A percentile compares a stretch with the other conserved stretches of the same genome.
Conservation (phyloP, 2,329 filamentous ascomycete species). For the Phialophora verrucosa region DNA sequence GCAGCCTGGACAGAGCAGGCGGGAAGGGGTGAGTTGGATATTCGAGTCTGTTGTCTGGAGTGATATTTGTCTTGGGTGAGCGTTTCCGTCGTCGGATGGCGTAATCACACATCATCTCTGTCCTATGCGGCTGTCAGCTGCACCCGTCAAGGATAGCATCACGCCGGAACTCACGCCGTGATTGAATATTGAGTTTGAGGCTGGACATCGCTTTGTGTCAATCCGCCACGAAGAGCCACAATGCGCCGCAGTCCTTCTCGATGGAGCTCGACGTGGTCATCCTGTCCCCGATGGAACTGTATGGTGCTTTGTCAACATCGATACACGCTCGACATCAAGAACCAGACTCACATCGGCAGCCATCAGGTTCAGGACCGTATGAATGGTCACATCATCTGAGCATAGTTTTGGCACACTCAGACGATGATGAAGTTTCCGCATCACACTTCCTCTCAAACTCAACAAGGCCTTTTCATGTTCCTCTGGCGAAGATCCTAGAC, state of each 20-base stretch:
- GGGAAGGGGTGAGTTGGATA: slow-evolving; percentile 28
- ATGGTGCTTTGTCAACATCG: neutral
- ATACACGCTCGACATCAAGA: neutral
- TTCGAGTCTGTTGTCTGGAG: slow-evolving; percentile 6
- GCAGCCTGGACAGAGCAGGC: slow-evolving; percentile 11
- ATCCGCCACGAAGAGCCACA: slow-evolving; percentile 17
- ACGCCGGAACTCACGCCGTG: slow-evolving; percentile 11
- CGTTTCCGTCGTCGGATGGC: slow-evolving; percentile 12
- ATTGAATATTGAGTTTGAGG: slow-evolving; percentile 19
- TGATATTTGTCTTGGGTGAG: slow-evolving; percentile 17
- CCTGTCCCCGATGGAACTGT: slow-evolving; percentile 15
- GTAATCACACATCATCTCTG: slow-evolving; percentile 24
- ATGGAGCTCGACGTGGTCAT: slow-evolving; percentile 20
- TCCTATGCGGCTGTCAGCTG: slow-evolving; percentile 4
- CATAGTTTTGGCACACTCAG: slow-evolving; percentile 11
- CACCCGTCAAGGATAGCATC: neutral
- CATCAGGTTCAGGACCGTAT: slow-evolving; percentile 16
- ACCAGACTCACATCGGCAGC: slow-evolving; percentile 17
- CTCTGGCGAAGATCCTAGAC: slow-evolving; percentile 6
- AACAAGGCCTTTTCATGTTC: slow-evolving; percentile 10
- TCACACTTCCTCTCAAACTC: slow-evolving; percentile 11
- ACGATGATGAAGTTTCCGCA: slow-evolving; percentile 21
- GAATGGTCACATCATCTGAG: slow-evolving; percentile 21
- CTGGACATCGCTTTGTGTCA: slow-evolving; percentile 4
- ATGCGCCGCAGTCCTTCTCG: slow-evolving; percentile 21